A percentile compares a stretch with the other conserved stretches of the same genome.
phyloP scores from a whole-genome alignment of 179 eudicot species.

The Spergularia azorica region DNA sequence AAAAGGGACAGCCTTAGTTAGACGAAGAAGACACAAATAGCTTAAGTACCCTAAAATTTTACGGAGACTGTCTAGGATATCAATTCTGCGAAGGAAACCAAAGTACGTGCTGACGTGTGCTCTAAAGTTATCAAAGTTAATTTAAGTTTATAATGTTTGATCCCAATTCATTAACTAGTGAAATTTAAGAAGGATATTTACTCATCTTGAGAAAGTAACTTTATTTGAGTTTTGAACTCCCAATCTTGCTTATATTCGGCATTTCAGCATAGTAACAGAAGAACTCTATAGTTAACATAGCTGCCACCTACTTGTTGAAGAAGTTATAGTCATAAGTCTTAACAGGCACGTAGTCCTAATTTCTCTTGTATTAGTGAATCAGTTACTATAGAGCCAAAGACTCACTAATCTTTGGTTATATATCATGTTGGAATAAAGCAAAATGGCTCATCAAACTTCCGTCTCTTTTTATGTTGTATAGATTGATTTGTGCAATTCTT shows the following conservation, averaged over 20 bases:
- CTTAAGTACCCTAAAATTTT: not conserved
- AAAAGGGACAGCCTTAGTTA: not conserved
- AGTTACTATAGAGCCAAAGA: no score
- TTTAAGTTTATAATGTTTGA: not conserved
- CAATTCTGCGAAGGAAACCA: not conserved
- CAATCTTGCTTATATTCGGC: not conserved
- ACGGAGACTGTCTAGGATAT: not conserved
- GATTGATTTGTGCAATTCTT: no score
- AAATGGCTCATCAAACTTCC: no score
- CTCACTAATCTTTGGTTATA: no score
- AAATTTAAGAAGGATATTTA: not conserved
- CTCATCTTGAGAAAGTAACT: not conserved
- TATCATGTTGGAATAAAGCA: no score
- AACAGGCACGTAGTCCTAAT: no score
- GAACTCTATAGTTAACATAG: not conserved
- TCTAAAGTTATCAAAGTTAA: no score
- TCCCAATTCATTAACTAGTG: not conserved
- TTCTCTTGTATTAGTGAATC: no score
- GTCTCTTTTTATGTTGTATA: no score
- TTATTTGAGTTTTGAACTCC: slow-evolving; percentile 3
- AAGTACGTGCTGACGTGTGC: not conserved
- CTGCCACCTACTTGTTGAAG: slow-evolving; percentile 4
- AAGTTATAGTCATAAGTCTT: not conserved
- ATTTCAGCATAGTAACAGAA: no score
- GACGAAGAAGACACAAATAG: not conserved